A percentile compares a stretch with the other conserved stretches of the same genome.
Evolutionary conservation across 2,329 filamentous ascomycete species (phyloP).

Genomic region (Penicillium nordicum): DNA sequence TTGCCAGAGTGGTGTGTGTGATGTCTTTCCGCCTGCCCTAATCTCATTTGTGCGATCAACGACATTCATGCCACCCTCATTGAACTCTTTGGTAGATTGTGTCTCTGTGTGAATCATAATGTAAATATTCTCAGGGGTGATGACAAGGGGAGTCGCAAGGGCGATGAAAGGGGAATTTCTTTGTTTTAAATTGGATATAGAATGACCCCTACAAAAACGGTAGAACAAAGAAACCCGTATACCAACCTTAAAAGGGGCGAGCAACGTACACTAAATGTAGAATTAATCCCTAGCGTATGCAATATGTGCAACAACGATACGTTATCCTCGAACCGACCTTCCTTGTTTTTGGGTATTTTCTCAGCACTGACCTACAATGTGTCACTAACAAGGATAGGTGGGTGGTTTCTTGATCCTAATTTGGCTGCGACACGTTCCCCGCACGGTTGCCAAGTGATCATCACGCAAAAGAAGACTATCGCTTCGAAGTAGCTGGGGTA

Average conservation of each 20-base stretch:
- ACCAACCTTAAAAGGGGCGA: not conserved
- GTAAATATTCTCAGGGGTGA: not conserved
- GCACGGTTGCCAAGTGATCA: conserved; percentile 10
- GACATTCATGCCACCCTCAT: conserved; percentile 1
- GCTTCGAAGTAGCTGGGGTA: not conserved
- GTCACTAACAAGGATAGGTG: not conserved
- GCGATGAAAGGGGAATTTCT: not conserved
- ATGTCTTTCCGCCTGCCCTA: not conserved
- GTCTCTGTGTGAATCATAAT: not conserved
- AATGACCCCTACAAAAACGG: not conserved
- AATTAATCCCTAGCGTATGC: conserved; percentile 3
- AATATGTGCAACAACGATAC: not conserved
- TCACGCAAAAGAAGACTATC: not conserved
- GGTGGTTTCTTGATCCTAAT: not conserved
- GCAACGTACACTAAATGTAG: conserved; percentile 3
- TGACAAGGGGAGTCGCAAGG: not conserved
- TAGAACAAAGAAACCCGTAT: conserved; percentile 1
- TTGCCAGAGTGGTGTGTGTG: conserved; percentile 15
- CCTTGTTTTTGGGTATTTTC: not conserved
- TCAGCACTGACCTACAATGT: not conserved
- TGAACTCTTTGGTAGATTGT: not conserved
- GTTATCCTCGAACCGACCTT: not conserved
- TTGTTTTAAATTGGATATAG: not conserved
- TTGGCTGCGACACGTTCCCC: not conserved
- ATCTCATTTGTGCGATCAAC: not conserved